These are phyloP conservation scores for Odontarrhena argentea DNA, from an alignment of 345 rosid genomes.

Conservation along the genomic window DNA sequence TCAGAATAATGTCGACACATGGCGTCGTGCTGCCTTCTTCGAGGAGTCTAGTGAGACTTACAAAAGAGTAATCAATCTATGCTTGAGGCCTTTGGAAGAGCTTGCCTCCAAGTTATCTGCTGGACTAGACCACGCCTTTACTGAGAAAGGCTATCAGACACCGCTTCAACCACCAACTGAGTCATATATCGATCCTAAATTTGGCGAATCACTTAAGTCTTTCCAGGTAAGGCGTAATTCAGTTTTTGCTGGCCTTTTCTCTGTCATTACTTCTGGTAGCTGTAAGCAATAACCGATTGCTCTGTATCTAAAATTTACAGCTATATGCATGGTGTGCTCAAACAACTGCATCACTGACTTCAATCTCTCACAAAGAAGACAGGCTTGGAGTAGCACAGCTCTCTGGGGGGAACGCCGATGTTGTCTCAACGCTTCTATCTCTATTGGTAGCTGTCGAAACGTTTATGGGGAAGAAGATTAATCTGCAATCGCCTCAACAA, in stretches of 20 bases:
- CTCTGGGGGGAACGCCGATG: constrained; percentile 78
- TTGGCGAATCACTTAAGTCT: constrained; percentile 56
- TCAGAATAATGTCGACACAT: constrained; percentile 85
- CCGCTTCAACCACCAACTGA: constrained; percentile 55
- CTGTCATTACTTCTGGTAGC: neutral
- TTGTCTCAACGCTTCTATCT: constrained; percentile 68
- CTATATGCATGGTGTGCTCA: constrained; percentile 85
- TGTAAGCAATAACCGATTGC: neutral
- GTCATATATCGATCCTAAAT: constrained; percentile 50
- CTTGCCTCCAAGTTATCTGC: constrained; percentile 65
- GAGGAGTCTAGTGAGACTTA: constrained; percentile 94
- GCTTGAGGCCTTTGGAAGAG: constrained; percentile 80
- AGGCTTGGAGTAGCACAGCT: constrained; percentile 93
- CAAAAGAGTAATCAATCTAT: constrained; percentile 70
- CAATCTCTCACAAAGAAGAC: constrained; percentile 75
- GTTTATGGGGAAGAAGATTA: constrained; percentile 80
- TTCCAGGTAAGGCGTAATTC: constrained; percentile 62
- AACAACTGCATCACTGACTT: constrained; percentile 64
- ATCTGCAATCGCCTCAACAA: constrained; percentile 63
- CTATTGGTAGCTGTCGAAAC: constrained; percentile 83
- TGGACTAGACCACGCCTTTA: constrained; percentile 56
- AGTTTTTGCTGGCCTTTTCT: neutral
- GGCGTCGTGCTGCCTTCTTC: constrained; percentile 96
- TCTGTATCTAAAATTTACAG: constrained; percentile 44
- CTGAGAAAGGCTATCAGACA: constrained; percentile 47